Evolutionary conservation across 805 yeast genomes (phyloP), one percentile per base, ranked within the genome.

Genomic region (Hyphopichia homilentoma): DNA sequence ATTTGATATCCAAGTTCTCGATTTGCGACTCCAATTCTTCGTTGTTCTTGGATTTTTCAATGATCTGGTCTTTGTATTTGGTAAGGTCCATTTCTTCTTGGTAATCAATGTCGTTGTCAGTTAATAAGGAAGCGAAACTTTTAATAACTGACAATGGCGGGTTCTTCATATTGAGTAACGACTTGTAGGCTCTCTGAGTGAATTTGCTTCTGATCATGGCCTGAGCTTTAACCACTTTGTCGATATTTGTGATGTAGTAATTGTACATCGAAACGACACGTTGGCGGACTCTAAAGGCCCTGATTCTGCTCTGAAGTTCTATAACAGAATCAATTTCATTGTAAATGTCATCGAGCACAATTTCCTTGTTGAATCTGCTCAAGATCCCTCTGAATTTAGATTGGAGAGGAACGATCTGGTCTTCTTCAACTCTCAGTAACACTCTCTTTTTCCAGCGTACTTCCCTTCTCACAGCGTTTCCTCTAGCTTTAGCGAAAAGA

Each of bases 71-170:
- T 47, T 85, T 80, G 35, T 74, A 54, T 32, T 73, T 75, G 29
- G 84, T 84, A 25, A 88, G 59, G 34, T 71, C 75, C 39, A 82
- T 67, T 44, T 87, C 95, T 39, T 83, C 81, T 32, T 79, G 84
- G 50, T 80, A 80, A 47, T 86, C 95, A 9, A 70, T 65, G 33
- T 81, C 85, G 39, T 75, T 78, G 41, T 80, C 87, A 36, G 83
- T 81, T 27, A 93, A 59, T 25, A 93, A 58, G 44, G 77, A 75
- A 3, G 89, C 84, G 57, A 88, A 93, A 36, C 77, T 79, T 45
- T 79, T 74, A 16, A 93, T 80, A 1, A 86, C 84, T 20, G 79
- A 61, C 30, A 93, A 59, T 0, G 94, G 84, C 1, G 97, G 97
- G 47, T 84, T 81, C 23, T 71, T 73, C 54, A 75, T 78, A 7